Evolutionary conservation across 2,329 filamentous ascomycete genomes (phyloP).

Genomic region (Ambrosiella beaveri): DNA sequence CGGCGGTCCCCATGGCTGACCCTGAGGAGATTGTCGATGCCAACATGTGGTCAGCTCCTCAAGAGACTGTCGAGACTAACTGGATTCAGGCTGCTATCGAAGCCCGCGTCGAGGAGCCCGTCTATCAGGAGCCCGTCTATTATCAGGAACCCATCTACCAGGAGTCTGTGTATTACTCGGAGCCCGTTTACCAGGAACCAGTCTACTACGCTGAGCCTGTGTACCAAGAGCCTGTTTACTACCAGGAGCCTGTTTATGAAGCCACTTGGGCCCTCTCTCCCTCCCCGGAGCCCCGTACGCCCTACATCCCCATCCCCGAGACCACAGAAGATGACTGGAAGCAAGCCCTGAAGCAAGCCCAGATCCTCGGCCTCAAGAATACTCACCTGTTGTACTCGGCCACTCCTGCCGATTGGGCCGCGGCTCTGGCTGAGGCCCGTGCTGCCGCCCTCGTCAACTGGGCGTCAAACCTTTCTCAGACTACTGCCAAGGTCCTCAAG

Average conservation of each 20-base stretch:
- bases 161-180: neutral
- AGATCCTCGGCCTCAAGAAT: neutral
- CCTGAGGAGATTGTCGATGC: constrained; percentile 8
- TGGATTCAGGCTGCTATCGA: constrained; percentile 14
- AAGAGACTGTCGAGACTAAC: constrained; percentile 11
- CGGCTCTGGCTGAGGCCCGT: constrained; percentile 4
- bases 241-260: constrained; percentile 1
- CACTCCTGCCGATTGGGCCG: constrained; percentile 10
- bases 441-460: constrained; percentile 6
- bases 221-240: neutral
- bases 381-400: constrained; percentile 1
- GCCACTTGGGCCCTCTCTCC: constrained; percentile 1
- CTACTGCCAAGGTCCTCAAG: constrained; percentile 2
- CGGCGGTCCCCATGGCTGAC: neutral
- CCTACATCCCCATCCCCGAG: constrained; percentile 4
- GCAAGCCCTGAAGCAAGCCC: constrained; percentile 20
- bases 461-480: constrained; percentile 8
- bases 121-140: constrained; percentile 2
- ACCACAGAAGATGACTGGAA: constrained; percentile 22
- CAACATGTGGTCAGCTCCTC: constrained; percentile 20
- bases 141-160: neutral
- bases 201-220: neutral
- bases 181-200: neutral
- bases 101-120: neutral
- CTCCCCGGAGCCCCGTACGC: neutral